Evolutionary conservation across 352 stramenopile genomes (phyloP).

Genomic region (Globisporangium recalcitrans): DNA sequence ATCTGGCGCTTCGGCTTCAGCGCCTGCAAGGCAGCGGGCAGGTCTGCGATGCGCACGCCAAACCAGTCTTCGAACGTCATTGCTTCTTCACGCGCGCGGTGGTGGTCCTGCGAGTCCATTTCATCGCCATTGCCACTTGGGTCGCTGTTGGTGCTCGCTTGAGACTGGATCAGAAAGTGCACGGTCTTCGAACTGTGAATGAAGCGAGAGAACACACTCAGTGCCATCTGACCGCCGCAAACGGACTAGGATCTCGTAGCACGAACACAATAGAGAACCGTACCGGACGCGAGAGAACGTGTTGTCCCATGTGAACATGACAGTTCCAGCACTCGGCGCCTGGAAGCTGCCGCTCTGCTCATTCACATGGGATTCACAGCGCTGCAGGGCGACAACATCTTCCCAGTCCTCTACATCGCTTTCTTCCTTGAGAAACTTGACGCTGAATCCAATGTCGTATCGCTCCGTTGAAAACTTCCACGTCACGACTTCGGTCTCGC

Average conservation of each 20-base stretch:
- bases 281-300: constrained; percentile 52
- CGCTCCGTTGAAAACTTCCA: constrained; percentile 52
- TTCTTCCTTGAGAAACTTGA: constrained; percentile 39
- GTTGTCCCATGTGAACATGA: constrained; percentile 65
- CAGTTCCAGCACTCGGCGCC: constrained; percentile 26
- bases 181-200: constrained; percentile 34
- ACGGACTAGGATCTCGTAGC: too few relatives aligned
- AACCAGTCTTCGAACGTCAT: constrained; percentile 65
- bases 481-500: constrained; percentile 30
- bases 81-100: constrained; percentile 34
- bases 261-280: too few relatives aligned
- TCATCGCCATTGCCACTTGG: constrained; percentile 8
- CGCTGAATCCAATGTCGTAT: constrained; percentile 50
- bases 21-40: constrained; percentile 26
- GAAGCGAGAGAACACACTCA: background rate
- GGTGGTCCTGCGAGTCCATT: constrained; percentile 28
- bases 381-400: constrained; percentile 32
- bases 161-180: constrained; percentile 27
- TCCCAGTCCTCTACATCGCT: constrained; percentile 27
- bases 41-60: constrained; percentile 32
- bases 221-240: background rate
- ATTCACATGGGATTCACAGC: constrained; percentile 25
- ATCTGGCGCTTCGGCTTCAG: constrained; percentile 38
- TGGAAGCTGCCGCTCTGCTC: constrained; percentile 38
- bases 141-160: constrained; percentile 1